Base-by-base conservation (phyloP, 1,284 basidiomycete genomes). In the Phylloporus gajari region DNA sequence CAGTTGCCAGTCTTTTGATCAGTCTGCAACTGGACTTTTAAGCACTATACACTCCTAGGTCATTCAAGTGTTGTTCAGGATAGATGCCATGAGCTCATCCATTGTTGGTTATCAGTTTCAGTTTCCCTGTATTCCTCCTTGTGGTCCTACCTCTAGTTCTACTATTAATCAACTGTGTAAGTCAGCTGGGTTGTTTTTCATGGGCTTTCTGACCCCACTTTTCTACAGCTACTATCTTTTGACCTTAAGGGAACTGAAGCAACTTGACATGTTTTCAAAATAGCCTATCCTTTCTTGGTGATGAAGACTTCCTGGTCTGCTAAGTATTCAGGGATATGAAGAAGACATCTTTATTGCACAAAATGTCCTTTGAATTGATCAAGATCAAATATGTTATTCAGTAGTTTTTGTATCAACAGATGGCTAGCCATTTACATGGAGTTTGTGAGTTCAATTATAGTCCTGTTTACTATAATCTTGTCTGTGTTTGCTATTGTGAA, bases 271-370 rank as follows among this genome's bases (percentile, higher is more conserved):
- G 8, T 92, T 95, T 40, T 94, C 94, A 17, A 93, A 94, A 70
- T 96, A 95, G 3, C 97, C 97, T 17, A 95, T 98, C 75, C 97
- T 98, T 81, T 91, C 91, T 0, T 95, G 93, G 91, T 95, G 95
- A 81, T 93, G 35, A 35, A 35, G 35, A 0, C 86, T 98, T 17
- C 88, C 91, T 7, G 97, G 97, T 15, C 85, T 97, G 13, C 90
- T 94, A 3, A 96, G 95, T 27, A 97, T 99, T 77, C 91, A 96
- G 4, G 95, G 94, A 0, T 96, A 92, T 84, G 83, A 95, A 77
- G 89, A 93, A 75, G 68, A 82, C 0, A 87, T 95, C 12, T 99
- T 98, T 83, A 88, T 90, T 25, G 87, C 89, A 17, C 91, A 92
- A 68, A 97, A 95, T 76, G 92, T 95, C 75, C 90, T 89, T 19